Conservation (phyloP, 1,284 basidiomycete species). For the Athelia sp. region DNA sequence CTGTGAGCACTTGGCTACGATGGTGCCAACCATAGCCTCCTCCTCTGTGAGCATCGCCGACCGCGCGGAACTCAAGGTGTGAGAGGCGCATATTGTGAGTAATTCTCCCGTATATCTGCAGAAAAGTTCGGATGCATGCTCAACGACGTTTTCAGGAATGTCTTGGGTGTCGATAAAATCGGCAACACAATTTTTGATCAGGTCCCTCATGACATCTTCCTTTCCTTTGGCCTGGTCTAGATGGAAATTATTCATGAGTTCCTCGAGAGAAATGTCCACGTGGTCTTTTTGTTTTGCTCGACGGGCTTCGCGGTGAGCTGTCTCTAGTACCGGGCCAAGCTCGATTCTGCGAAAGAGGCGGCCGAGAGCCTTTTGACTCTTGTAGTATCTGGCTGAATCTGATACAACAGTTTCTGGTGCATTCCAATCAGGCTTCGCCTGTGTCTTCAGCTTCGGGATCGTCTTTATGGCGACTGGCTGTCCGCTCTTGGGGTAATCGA, state of each 20-base stretch:
- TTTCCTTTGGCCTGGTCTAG: slow-evolving; percentile 9
- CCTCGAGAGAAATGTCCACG: slow-evolving; percentile 12
- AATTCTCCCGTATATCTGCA: slow-evolving; percentile 41
- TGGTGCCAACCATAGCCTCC: slow-evolving; percentile 59
- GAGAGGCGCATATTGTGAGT: slow-evolving; percentile 40
- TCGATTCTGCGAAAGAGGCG: slow-evolving; percentile 52
- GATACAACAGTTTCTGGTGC: slow-evolving; percentile 50
- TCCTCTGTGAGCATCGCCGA: slow-evolving; percentile 49
- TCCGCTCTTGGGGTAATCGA: slow-evolving; percentile 66
- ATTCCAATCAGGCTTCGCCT: slow-evolving; percentile 54
- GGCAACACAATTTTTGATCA: not conserved
- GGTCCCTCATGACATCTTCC: not conserved
- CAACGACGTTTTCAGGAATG: not conserved
- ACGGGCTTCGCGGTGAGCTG: slow-evolving; percentile 13
- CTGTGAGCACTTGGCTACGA: slow-evolving; percentile 53
- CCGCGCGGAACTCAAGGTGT: slow-evolving; percentile 39
- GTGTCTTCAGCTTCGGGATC: slow-evolving; percentile 42
- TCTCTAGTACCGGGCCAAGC: slow-evolving; percentile 33
- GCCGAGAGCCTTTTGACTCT: slow-evolving; percentile 48
- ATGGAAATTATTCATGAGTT: slow-evolving; percentile 20
- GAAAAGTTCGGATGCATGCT: slow-evolving; percentile 26
- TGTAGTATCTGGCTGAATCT: slow-evolving; percentile 37
- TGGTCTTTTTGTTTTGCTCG: slow-evolving; percentile 10
- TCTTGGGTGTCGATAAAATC: not conserved
- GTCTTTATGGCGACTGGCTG: slow-evolving; percentile 41